Evolutionary conservation across 306 rosid species (phyloP).

Genomic region (Begonia fuchsioides): DNA sequence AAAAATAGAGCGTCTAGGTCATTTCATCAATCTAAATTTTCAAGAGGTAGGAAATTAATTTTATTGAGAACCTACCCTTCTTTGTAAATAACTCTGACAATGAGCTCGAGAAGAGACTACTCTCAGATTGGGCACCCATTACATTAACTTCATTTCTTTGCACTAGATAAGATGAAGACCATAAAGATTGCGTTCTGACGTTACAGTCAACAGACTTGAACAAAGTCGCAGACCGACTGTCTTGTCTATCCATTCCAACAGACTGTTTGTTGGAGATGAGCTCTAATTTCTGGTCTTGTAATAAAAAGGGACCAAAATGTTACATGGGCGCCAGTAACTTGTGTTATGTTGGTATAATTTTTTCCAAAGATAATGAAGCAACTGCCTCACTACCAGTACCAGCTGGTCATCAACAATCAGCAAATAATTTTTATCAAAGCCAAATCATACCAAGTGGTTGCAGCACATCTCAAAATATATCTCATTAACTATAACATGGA

Average conservation of each 20-base stretch:
- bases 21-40: too few relatives aligned
- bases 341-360: slow-evolving; percentile 8
- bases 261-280: slow-evolving; percentile 20
- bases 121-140: slow-evolving; percentile 36
- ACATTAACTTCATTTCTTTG: slow-evolving; percentile 18
- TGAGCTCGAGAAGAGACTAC: slow-evolving; percentile 42
- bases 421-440: neutral
- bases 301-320: slow-evolving; percentile 12
- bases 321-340: slow-evolving; percentile 17
- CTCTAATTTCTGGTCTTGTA: slow-evolving; percentile 19
- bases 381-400: slow-evolving; percentile 9
- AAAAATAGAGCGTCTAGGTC: too few relatives aligned
- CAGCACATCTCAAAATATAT: too few relatives aligned
- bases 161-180: slow-evolving; percentile 11
- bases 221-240: slow-evolving; percentile 18
- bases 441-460: too few relatives aligned
- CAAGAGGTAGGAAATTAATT: too few relatives aligned
- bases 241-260: slow-evolving; percentile 37
- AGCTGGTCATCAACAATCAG: slow-evolving; percentile 18
- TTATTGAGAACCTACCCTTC: slow-evolving; percentile 21
- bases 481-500: too few relatives aligned
- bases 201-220: slow-evolving; percentile 5
- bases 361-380: slow-evolving; percentile 25
- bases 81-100: slow-evolving; percentile 25
- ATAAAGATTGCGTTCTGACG: slow-evolving; percentile 3